Evolutionary conservation across 75 land plant genomes (phyloP), one percentile per base, ranked within the genome.

Genomic region (Larix kaempferi): DNA sequence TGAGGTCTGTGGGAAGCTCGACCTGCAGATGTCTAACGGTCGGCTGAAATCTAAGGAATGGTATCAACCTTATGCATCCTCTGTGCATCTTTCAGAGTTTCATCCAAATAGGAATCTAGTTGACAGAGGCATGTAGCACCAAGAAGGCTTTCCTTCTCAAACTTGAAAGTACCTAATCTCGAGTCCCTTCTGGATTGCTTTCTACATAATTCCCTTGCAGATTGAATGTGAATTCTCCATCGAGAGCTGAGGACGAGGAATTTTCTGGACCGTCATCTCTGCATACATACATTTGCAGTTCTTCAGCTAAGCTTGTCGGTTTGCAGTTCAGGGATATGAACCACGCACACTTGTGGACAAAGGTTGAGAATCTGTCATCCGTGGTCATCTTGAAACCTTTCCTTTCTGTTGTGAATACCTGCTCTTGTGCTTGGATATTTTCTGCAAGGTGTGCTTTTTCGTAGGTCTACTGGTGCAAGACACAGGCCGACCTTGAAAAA

Each of bases 51-150:
- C 33, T 29, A 29, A 29, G 33, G 33, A 29, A 29, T 29, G 33
- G 33, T 1, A 29, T 29, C 33, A 11, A 96, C 88, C 80, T 83
- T 81, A 74, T 92, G 87, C 80, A 86, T 88, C 58, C 80, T 66
- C 74, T 94, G 97, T 2, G 95, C 99, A 69, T 74, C 84, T 29
- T 27, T 27, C 16, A 96, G 85, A 78, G 94, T 78, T 12, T 94
- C 89, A 16, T 85, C 81, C 6, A 90, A 83, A 76, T 87, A 82
- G 13, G 86, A 74, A 55, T 79, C 83, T 17, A 61, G 74, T 17
- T 44, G 74, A 49, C 57, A 55, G 26, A 41, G 49, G n/a, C 54
- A 75, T 77, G 59, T 75, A 75, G 13, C 74, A 76, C 52, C 57
- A 52, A 39, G 56, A 75, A 2, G 61, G 78, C 21, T 56, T 52